Base-by-base conservation (phyloP, 345 rosid species). In the Nasturtium officinale region DNA sequence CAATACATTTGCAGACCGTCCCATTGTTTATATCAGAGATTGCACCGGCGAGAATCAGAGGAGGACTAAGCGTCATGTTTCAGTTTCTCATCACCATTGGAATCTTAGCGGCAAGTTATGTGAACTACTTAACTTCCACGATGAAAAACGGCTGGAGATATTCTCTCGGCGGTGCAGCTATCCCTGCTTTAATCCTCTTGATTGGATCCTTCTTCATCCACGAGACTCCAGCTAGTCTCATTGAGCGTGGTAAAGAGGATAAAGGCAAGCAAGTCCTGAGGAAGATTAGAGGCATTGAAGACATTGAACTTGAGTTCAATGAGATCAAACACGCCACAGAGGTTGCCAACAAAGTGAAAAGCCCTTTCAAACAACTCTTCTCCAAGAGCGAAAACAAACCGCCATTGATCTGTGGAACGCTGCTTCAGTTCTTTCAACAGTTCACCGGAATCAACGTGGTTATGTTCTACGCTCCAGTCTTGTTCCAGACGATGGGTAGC, bases 11-110 rank as follows among this genome's bases (percentile, higher is more conserved):
- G 75, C 89, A 90, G 93, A 81, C 90, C 3, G 90, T 91, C 3
- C 97, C 97, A 13, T 65, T 91, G 65, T 89, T 89, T 69, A 87
- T 91, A 73, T 87, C 97, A 7, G 97, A 91, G 81, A 86, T 91
- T 18, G 84, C 96, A 11, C 97, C 93, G 0, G 38, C 91, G 46
- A 83, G 56, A 35, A 72, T 26, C 53, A 84, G 96, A 74, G 97
- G 97, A 79, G 85, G 83, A 28, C 82, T 91, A 10, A 91, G 84
- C 77, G 77, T 87, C 9, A 62, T 69, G 72, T 91, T 91, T 45
- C 96, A 91, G 79, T 26, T 91, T 53, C 85, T 91, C 15, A 85
- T 91, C 82, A 89, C 97, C 25, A 1, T 83, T 3, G 96, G 97
- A 2, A 91, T 87, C 48, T 17, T 91, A 33, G 32, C 61, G 8